phyloP scores from a whole-genome alignment of 2,329 filamentous ascomycete genomes.

The Cordyceps pruinosa region DNA sequence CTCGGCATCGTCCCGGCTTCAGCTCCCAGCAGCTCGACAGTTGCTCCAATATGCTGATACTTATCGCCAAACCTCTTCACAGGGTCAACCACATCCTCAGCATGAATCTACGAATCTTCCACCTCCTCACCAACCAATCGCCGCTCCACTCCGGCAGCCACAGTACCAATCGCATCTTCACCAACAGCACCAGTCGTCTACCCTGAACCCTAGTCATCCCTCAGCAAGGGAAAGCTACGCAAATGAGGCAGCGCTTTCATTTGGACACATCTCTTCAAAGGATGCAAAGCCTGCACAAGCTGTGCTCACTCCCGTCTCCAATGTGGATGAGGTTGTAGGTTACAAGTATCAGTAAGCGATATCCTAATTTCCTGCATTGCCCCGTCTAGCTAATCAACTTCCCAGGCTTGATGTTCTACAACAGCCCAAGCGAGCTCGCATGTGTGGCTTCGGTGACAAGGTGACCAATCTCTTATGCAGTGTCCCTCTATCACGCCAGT shows the following conservation, averaged over 20 bases:
- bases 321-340: conserved; percentile 28
- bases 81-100: not conserved
- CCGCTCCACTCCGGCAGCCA: not conserved
- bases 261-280: not conserved
- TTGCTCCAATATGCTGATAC: conserved; percentile 8
- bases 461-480: conserved; percentile 37
- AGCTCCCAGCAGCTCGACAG: conserved; percentile 2
- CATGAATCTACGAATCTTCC: not conserved
- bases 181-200: not conserved
- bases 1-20: not conserved
- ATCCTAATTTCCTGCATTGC: not conserved
- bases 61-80: not conserved
- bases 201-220: not conserved
- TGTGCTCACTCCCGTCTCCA: conserved; percentile 24
- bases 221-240: not conserved
- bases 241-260: not conserved
- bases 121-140: not conserved
- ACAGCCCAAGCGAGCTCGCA: conserved; percentile 85
- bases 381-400: conserved; percentile 16
- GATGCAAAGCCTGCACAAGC: not conserved
- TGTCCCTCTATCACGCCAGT: not conserved
- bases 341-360: conserved; percentile 29
- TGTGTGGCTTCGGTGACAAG: conserved; percentile 99
- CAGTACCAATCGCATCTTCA: not conserved
- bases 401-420: conserved; percentile 71